These are phyloP conservation scores for Leptographium procerum DNA, from an alignment of 2,329 filamentous ascomycete species.

Conservation along the genomic window DNA sequence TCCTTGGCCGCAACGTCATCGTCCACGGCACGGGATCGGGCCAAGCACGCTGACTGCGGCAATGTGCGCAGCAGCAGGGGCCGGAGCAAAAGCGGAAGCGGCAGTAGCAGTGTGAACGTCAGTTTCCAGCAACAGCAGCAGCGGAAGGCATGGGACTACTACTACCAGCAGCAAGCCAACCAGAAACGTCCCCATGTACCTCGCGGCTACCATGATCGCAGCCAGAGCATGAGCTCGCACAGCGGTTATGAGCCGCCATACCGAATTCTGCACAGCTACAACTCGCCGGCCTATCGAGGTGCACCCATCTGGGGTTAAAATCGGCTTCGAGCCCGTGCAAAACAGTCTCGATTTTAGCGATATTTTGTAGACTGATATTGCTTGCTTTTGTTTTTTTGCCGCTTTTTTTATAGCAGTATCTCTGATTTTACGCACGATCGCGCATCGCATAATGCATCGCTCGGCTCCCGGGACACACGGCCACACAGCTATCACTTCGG, in stretches of 20 bases:
- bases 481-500: neutral
- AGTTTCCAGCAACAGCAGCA: conserved; percentile 8
- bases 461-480: neutral
- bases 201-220: conserved; percentile 24
- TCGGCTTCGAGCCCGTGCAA: no score
- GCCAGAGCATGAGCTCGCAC: conserved; percentile 24
- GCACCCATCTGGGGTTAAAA: conserved; percentile 44
- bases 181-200: conserved; percentile 20
- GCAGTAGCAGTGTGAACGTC: conserved; percentile 12
- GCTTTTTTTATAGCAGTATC: neutral
- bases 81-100: conserved; percentile 16
- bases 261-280: conserved; percentile 46
- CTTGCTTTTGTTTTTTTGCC: neutral
- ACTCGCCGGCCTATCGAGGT: conserved; percentile 43
- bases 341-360: neutral
- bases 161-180: conserved; percentile 20
- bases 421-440: neutral
- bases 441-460: neutral
- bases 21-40: conserved; percentile 19
- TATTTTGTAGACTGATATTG: neutral
- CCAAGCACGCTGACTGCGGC: conserved; percentile 19
- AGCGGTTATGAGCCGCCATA: conserved; percentile 26
- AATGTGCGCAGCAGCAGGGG: conserved; percentile 3
- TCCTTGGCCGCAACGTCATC: conserved; percentile 14
- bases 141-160: conserved; percentile 20